Evolutionary conservation across 345 rosid genomes (phyloP).

Genomic region (Arabidopsis suecica): DNA sequence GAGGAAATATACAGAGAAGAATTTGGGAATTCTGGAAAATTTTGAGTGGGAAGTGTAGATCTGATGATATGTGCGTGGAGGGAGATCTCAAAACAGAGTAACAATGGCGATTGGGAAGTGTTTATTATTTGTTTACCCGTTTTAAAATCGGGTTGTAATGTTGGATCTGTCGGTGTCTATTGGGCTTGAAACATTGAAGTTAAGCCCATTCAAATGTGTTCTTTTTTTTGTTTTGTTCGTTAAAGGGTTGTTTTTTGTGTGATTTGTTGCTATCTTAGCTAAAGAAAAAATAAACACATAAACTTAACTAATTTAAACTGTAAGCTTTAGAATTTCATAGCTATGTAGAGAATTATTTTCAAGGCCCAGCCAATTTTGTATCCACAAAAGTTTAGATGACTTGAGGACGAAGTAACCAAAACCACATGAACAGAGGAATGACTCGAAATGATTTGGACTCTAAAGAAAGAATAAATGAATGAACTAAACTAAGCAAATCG

Average conservation of each 20-base stretch:
- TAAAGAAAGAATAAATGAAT: slow-evolving; percentile 1
- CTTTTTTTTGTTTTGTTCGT: not conserved
- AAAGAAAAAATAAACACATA: too few relatives aligned
- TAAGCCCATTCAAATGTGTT: not conserved
- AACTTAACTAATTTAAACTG: not conserved
- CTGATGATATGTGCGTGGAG: not conserved
- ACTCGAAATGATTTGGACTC: not conserved
- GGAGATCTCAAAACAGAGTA: slow-evolving; percentile 22
- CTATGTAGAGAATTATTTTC: not conserved
- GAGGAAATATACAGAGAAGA: not conserved
- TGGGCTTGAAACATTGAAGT: slow-evolving; percentile 15
- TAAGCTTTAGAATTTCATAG: not conserved
- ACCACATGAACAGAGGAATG: slow-evolving; percentile 23
- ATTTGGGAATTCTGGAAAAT: not conserved
- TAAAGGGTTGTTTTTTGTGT: too few relatives aligned
- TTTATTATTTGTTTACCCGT: not conserved
- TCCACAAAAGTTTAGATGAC: not conserved
- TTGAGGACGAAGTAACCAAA: slow-evolving; percentile 32
- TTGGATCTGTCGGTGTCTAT: slow-evolving; percentile 26
- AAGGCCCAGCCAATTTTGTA: slow-evolving; percentile 4
- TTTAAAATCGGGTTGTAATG: not conserved
- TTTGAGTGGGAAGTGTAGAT: not conserved
- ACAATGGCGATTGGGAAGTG: slow-evolving; percentile 23
- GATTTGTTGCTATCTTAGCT: too few relatives aligned
- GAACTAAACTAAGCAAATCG: slow-evolving; percentile 7